These are phyloP conservation scores for Rutstroemia sp. DNA, from an alignment of 2,329 filamentous ascomycete species.

Conservation along the genomic window DNA sequence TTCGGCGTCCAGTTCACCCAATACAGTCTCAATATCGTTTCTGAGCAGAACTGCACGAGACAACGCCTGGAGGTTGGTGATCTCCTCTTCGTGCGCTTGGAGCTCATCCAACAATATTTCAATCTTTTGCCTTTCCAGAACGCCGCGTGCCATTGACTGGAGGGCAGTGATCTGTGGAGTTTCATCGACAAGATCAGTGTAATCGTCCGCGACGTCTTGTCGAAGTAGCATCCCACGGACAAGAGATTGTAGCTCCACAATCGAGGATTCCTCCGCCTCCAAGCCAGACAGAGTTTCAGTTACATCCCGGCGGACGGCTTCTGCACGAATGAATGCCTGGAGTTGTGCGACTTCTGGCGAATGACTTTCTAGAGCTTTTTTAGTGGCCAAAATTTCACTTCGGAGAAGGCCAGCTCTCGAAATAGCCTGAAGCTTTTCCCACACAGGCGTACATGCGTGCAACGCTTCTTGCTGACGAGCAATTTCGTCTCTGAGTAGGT, in stretches of 20 bases:
- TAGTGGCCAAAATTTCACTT: constrained; percentile 36
- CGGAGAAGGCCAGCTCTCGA: constrained; percentile 40
- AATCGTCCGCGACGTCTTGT: constrained; percentile 40
- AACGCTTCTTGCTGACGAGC: constrained; percentile 40
- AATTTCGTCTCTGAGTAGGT: too few species aligned
- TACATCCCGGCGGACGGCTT: constrained; percentile 45
- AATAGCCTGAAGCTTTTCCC: constrained; percentile 39
- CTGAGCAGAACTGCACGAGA: constrained; percentile 74
- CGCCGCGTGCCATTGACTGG: constrained; percentile 63
- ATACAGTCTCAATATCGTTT: constrained; percentile 61
- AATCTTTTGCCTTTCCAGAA: constrained; percentile 52
- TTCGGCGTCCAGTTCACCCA: constrained; percentile 73
- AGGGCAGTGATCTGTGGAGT: constrained; percentile 50
- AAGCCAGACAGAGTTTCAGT: constrained; percentile 42
- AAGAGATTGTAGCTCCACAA: constrained; percentile 48
- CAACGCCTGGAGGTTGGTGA: constrained; percentile 66
- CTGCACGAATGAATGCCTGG: constrained; percentile 39
- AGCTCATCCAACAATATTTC: constrained; percentile 61
- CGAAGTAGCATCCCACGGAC: constrained; percentile 56
- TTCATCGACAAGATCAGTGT: constrained; percentile 50
- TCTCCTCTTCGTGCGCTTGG: constrained; percentile 56
- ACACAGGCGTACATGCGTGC: constrained; percentile 40
- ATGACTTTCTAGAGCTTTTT: constrained; percentile 45
- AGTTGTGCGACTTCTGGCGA: constrained; percentile 28
- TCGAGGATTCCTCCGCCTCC: constrained; percentile 36